A percentile compares a stretch with the other conserved stretches of the same genome.
Conservation (phyloP, 768 basidiomycete genomes). For the Kwoniella bestiolae region DNA sequence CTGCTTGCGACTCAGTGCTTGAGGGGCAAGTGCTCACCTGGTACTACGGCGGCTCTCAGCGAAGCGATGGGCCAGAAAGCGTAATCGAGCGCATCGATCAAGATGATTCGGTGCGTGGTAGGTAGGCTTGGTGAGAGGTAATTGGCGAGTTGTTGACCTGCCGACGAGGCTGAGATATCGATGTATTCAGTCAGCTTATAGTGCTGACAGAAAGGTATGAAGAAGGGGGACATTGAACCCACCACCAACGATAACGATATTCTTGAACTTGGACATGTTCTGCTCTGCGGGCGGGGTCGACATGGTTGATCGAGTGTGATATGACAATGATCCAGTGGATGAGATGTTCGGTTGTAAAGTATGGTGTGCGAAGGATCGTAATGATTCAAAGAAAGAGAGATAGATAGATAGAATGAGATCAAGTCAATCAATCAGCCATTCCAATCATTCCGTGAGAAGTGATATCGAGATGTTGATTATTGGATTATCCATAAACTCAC, state of each 20-base stretch:
- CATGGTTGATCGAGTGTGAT: neutral
- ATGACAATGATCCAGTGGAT: too few relatives aligned
- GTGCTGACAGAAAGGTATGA: neutral
- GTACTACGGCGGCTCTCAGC: constrained; percentile 42
- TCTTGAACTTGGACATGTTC: constrained; percentile 25
- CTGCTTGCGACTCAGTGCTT: neutral
- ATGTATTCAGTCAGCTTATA: neutral
- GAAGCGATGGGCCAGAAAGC: constrained; percentile 43
- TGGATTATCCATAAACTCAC: too few relatives aligned
- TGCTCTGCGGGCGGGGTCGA: neutral
- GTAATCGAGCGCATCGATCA: constrained; percentile 40
- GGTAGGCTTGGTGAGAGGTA: constrained; percentile 33
- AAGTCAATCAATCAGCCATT: too few relatives aligned
- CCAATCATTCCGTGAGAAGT: neutral
- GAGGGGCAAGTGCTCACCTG: constrained; percentile 14
- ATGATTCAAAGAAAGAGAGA: neutral
- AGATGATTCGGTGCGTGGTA: constrained; percentile 38
- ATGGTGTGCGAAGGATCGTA: neutral
- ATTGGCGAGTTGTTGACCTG: constrained; percentile 41
- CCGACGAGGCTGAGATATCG: constrained; percentile 30
- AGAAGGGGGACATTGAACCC: neutral
- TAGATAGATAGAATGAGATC: neutral
- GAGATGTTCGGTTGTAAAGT: too few relatives aligned
- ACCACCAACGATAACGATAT: constrained; percentile 33
- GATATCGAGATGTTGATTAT: neutral